Conservation (phyloP, 2,329 filamentous ascomycete genomes). For the Aureobasidium sp. region DNA sequence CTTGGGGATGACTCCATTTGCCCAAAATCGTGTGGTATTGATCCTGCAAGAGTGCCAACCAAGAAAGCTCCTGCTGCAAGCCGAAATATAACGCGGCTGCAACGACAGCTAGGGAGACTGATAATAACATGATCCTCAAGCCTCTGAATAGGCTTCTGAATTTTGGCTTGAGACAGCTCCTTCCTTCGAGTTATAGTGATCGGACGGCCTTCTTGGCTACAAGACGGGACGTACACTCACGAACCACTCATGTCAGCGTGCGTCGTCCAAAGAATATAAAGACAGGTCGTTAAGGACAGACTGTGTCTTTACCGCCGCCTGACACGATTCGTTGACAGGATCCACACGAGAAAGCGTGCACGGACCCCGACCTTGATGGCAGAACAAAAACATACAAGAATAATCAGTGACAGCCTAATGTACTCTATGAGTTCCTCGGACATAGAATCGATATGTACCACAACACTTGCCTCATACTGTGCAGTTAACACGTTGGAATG, state of each 20-base stretch:
- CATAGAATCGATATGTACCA: too few species aligned
- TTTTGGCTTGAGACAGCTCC: neutral
- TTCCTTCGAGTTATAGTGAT: neutral
- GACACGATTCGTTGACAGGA: neutral
- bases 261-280: neutral
- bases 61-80: neutral
- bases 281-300: neutral
- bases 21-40: neutral
- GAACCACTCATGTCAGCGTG: neutral
- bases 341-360: neutral
- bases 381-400: neutral
- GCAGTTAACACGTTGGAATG: neutral
- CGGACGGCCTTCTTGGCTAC: neutral
- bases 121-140: neutral
- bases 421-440: too few species aligned
- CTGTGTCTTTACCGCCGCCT: neutral
- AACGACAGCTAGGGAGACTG: neutral
- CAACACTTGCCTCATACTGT: neutral
- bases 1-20: neutral
- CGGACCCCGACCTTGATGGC: constrained; percentile 12
- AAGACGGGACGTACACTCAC: neutral
- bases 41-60: neutral
- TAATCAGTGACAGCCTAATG: neutral
- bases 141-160: neutral
- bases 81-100: neutral